Percentiles rank a stretch among this genome's conserved stretches.
Conservation (phyloP, 2,329 filamentous ascomycete genomes). For the Clonostachys solani region DNA sequence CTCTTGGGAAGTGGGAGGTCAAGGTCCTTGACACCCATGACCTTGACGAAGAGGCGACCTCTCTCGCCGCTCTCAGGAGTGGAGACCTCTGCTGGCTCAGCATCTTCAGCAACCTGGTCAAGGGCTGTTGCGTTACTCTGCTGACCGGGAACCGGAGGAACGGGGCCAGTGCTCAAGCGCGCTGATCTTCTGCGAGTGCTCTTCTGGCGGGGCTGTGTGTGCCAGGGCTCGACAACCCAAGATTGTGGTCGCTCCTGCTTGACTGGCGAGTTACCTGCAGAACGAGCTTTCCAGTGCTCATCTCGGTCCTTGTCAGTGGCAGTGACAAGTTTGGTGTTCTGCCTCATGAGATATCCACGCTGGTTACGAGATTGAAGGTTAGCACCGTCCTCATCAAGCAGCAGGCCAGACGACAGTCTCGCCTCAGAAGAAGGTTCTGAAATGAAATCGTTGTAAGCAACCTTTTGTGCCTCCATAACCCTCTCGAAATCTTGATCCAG, state of each 20-base stretch:
- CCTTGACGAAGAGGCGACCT: slow-evolving; percentile 93
- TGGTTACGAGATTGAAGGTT: slow-evolving; percentile 62
- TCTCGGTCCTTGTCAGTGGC: slow-evolving; percentile 74
- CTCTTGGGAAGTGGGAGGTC: slow-evolving; percentile 87
- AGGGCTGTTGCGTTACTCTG: slow-evolving; percentile 71
- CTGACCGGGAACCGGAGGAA: slow-evolving; percentile 83
- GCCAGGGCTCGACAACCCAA: slow-evolving; percentile 98
- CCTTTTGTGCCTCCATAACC: slow-evolving; percentile 96
- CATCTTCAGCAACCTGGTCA: slow-evolving; percentile 66
- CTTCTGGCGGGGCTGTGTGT: slow-evolving; percentile 67
- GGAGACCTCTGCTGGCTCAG: slow-evolving; percentile 48
- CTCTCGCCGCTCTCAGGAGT: slow-evolving; percentile 80
- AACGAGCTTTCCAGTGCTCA: slow-evolving; percentile 49
- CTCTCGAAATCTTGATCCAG: slow-evolving; percentile 91
- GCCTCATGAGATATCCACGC: slow-evolving; percentile 97
- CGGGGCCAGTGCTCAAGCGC: slow-evolving; percentile 48
- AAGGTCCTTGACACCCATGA: slow-evolving; percentile 95
- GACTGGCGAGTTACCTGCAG: slow-evolving; percentile 63
- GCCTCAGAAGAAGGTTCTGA: slow-evolving; percentile 10
- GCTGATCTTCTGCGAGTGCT: slow-evolving; percentile 49
- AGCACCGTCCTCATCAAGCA: slow-evolving; percentile 39
- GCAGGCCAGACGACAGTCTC: slow-evolving; percentile 6
- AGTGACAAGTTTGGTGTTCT: slow-evolving; percentile 95
- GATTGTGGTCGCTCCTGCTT: slow-evolving; percentile 82
- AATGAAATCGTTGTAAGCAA: slow-evolving; percentile 46